Evolutionary conservation across 495 filamentous ascomycete genomes (phyloP).

Genomic region (Lepidopterella palustris): DNA sequence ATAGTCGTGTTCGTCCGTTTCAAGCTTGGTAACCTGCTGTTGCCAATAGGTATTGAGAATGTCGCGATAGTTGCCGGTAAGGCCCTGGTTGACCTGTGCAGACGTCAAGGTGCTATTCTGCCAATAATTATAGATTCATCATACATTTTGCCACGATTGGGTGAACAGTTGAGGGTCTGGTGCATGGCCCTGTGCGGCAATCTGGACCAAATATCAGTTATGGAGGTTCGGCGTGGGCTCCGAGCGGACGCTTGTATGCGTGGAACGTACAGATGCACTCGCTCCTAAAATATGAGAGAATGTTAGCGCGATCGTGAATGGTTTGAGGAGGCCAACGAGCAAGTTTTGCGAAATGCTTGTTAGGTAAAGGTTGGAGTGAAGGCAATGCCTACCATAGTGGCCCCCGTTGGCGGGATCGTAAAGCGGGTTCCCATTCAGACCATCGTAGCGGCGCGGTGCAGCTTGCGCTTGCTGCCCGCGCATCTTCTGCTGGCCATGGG

Average conservation of each 20-base stretch:
- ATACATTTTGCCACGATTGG: conserved; percentile 91
- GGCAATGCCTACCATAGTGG: conserved; percentile 68
- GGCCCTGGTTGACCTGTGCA: conserved; percentile 81
- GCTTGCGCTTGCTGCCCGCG: conserved; percentile 37
- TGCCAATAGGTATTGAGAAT: conserved; percentile 99
- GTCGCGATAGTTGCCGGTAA: conserved; percentile 87
- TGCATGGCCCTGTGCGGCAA: conserved; percentile 64
- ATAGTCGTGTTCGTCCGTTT: conserved; percentile 93
- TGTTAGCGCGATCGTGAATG: too few relatives aligned
- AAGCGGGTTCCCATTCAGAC: conserved; percentile 44
- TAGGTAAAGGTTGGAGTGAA: not conserved
- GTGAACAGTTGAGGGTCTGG: conserved; percentile 83
- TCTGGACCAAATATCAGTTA: conserved; percentile 37
- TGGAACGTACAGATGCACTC: conserved; percentile 64
- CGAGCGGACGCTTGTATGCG: conserved; percentile 18
- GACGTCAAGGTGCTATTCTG: conserved; percentile 9
- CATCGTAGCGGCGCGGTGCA: conserved; percentile 34
- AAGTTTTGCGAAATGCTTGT: too few relatives aligned
- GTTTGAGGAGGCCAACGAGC: too few relatives aligned
- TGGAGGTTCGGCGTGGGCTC: not conserved
- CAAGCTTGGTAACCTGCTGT: conserved; percentile 89
- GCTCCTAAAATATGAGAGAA: conserved; percentile 50
- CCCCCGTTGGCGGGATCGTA: conserved; percentile 81
- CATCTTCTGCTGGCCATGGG: conserved; percentile 44
- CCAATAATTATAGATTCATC: not conserved